Evolutionary conservation across 495 filamentous ascomycete genomes (phyloP).

Genomic region (Massariosphaeria phaeospora): DNA sequence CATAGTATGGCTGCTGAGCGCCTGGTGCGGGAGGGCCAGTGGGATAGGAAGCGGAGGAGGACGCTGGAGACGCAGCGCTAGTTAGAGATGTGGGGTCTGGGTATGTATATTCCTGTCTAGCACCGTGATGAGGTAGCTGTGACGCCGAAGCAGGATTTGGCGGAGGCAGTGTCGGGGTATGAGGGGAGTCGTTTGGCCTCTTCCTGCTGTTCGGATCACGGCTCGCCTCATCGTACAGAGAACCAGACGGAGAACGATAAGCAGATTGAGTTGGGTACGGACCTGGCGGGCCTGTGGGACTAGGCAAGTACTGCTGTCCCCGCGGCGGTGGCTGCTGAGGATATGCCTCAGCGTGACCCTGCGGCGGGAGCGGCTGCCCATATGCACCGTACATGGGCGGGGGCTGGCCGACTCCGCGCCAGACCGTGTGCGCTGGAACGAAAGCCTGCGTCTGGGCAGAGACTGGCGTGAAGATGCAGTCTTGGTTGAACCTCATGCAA

Average conservation of each 20-base stretch:
- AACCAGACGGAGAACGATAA: constrained; percentile 26
- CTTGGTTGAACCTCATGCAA: constrained; percentile 74
- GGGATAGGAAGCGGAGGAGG: constrained; percentile 36
- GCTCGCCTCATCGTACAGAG: constrained; percentile 32
- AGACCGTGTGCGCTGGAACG: constrained; percentile 66
- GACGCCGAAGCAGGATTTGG: constrained; percentile 37
- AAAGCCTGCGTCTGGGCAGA: constrained; percentile 80
- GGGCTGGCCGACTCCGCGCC: constrained; percentile 36
- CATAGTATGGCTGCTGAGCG: constrained; percentile 37
- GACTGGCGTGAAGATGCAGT: constrained; percentile 82
- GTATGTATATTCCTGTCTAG: constrained; percentile 33
- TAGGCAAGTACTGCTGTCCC: constrained; percentile 34
- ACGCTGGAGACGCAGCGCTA: constrained; percentile 40
- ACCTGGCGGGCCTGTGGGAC: constrained; percentile 31
- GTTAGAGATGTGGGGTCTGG: constrained; percentile 39
- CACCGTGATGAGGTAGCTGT: constrained; percentile 29
- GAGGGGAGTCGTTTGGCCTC: constrained; percentile 38
- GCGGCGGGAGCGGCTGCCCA: constrained; percentile 62
- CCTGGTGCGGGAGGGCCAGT: constrained; percentile 27
- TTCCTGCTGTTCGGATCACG: constrained; percentile 34
- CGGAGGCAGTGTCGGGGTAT: constrained; percentile 42
- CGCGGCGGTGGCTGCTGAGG: constrained; percentile 22
- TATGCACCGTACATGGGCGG: constrained; percentile 66
- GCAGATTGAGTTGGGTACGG: constrained; percentile 28
- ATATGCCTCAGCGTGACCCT: constrained; percentile 43